These are phyloP conservation scores for Takashimella tepidaria DNA, from an alignment of 1,284 basidiomycete genomes.

Conservation along the genomic window DNA sequence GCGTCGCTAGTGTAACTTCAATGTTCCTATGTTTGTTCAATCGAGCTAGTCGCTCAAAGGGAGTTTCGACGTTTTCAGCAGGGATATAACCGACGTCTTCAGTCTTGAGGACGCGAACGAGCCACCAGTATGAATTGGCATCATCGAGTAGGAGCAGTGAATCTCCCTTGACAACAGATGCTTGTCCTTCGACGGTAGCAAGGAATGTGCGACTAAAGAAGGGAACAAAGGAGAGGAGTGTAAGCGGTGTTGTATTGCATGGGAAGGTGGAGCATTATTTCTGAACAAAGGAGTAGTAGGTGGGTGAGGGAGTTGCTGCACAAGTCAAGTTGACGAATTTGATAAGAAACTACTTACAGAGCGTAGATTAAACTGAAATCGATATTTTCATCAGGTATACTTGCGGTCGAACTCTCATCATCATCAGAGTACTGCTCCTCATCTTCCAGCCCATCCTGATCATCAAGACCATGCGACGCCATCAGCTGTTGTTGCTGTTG, in stretches of 20 bases:
- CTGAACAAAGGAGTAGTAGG: neutral
- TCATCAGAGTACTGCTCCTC: conserved; percentile 37
- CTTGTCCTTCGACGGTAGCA: conserved; percentile 92
- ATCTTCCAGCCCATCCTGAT: conserved; percentile 25
- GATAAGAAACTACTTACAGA: conserved; percentile 34
- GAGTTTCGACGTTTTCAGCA: conserved; percentile 98
- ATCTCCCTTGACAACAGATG: conserved; percentile 93
- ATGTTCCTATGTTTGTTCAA: conserved; percentile 98
- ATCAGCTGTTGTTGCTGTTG: conserved; percentile 31
- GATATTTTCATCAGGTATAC: conserved; percentile 52
- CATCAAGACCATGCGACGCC: conserved; percentile 27
- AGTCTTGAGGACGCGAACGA: conserved; percentile 90
- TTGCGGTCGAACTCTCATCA: conserved; percentile 45
- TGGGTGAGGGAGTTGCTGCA: too few species aligned
- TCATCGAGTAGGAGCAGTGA: conserved; percentile 90
- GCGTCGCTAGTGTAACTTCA: conserved; percentile 58
- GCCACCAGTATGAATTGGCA: conserved; percentile 97
- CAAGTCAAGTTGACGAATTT: neutral
- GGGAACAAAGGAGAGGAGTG: neutral
- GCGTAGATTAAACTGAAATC: conserved; percentile 53
- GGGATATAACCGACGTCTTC: conserved; percentile 99
- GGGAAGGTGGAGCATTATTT: too few species aligned
- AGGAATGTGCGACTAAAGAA: conserved; percentile 70
- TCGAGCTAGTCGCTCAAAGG: conserved; percentile 88
- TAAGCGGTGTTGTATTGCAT: too few species aligned